phyloP scores from a whole-genome alignment of 192 early-diverging fungal genomes.

The Kappamyces sp. region DNA sequence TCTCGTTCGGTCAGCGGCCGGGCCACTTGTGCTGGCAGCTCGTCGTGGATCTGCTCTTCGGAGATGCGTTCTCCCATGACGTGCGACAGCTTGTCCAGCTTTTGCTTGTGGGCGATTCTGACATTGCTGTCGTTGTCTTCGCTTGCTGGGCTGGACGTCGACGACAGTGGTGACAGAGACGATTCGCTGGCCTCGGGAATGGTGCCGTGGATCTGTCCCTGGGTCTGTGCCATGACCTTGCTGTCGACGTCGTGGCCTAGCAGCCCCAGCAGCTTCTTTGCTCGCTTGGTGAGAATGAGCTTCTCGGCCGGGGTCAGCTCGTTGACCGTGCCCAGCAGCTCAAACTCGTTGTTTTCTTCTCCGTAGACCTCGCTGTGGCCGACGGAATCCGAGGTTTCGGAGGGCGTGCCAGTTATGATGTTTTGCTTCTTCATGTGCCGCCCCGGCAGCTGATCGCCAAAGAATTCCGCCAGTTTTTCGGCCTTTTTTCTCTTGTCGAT shows the following conservation, averaged over 20 bases:
- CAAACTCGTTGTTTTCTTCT: background rate
- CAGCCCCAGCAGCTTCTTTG: slow-evolving; percentile 54
- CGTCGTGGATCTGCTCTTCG: slow-evolving; percentile 19
- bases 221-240: background rate
- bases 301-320: slow-evolving; percentile 50
- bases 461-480: slow-evolving; percentile 50
- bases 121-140: slow-evolving; percentile 20
- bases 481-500: slow-evolving; percentile 31
- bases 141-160: background rate
- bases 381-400: background rate
- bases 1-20: slow-evolving; percentile 33
- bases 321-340: slow-evolving; percentile 28
- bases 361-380: background rate
- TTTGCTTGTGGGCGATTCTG: slow-evolving; percentile 27
- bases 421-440: slow-evolving; percentile 24
- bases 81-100: slow-evolving; percentile 39
- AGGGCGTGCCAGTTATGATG: slow-evolving; percentile 6
- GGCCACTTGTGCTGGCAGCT: slow-evolving; percentile 11
- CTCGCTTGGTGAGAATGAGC: slow-evolving; percentile 50
- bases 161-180: background rate
- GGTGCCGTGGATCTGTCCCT: slow-evolving; percentile 3
- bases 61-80: slow-evolving; percentile 41
- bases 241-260: slow-evolving; percentile 53
- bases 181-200: background rate
- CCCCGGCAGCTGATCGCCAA: slow-evolving; percentile 34